Conservation (phyloP, 192 early-diverging fungal species). For the Backusella sp. region DNA sequence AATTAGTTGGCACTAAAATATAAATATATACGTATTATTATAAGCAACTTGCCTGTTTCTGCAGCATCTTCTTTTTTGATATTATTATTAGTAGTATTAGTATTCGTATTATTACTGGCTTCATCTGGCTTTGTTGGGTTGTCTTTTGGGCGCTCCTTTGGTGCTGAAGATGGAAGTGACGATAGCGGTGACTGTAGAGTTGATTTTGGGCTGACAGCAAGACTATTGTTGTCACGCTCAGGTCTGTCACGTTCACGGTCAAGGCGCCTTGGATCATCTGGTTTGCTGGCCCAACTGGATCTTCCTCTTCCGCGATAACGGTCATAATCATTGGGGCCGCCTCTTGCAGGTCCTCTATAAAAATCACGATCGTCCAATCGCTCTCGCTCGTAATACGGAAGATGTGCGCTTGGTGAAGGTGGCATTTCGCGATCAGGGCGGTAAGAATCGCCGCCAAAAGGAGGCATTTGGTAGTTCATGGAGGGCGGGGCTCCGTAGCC, state of each 20-base stretch:
- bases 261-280: neutral
- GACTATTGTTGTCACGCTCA: neutral
- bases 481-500: slow-evolving; percentile 14
- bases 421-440: slow-evolving; percentile 34
- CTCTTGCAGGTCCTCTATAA: slow-evolving; percentile 19
- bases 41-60: neutral
- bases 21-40: neutral
- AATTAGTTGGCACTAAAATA: neutral
- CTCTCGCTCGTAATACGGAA: slow-evolving; percentile 19
- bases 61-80: neutral
- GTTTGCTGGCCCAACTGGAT: slow-evolving; percentile 7
- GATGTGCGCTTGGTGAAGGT: slow-evolving; percentile 15
- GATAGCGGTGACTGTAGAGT: neutral
- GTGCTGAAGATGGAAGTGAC: neutral
- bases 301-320: slow-evolving; percentile 20
- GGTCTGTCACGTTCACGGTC: slow-evolving; percentile 12
- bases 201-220: neutral
- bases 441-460: slow-evolving; percentile 40
- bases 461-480: slow-evolving; percentile 9
- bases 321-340: slow-evolving; percentile 27
- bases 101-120: too few relatives aligned
- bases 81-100: neutral
- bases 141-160: neutral
- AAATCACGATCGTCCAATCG: slow-evolving; percentile 36
- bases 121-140: neutral